These are phyloP conservation scores for Rhodofomes roseus DNA, from an alignment of 1,284 basidiomycete genomes.

Conservation along the genomic window DNA sequence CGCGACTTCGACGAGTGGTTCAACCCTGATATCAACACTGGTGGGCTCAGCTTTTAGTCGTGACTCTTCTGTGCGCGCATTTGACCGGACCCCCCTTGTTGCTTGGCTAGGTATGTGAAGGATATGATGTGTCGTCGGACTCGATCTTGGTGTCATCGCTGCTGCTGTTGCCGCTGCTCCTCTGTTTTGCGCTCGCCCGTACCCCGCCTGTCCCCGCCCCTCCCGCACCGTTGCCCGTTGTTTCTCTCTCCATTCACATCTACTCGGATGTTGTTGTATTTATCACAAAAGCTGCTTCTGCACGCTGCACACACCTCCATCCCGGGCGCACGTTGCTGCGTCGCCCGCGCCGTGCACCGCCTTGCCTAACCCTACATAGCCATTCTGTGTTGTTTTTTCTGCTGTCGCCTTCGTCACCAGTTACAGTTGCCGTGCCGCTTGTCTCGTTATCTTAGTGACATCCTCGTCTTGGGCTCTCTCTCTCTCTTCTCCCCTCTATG, in stretches of 20 bases:
- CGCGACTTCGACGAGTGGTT: slow-evolving; percentile 70
- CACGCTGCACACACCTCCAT: neutral
- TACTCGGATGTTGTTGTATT: slow-evolving; percentile 20
- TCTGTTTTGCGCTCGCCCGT: neutral
- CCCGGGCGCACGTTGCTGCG: no score
- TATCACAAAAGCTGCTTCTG: slow-evolving; percentile 17
- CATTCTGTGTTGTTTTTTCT: neutral
- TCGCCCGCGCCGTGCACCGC: neutral
- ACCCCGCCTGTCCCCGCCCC: neutral
- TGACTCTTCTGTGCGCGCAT: neutral
- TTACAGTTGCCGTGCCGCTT: neutral
- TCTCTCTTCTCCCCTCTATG: neutral
- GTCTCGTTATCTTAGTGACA: neutral
- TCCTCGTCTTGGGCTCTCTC: neutral
- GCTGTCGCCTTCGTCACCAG: slow-evolving; percentile 2
- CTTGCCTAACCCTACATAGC: neutral
- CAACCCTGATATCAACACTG: slow-evolving; percentile 36
- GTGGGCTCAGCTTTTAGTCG: slow-evolving; percentile 3
- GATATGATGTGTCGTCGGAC: neutral
- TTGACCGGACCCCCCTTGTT: slow-evolving; percentile 1
- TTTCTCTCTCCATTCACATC: slow-evolving; percentile 1
- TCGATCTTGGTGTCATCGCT: slow-evolving; percentile 2
- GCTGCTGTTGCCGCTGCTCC: neutral
- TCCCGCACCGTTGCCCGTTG: neutral
- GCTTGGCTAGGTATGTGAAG: slow-evolving; percentile 5